A percentile compares a stretch with the other conserved stretches of the same genome.
Evolutionary conservation across 768 basidiomycete genomes (phyloP).

Genomic region (Gyrodon lividus): DNA sequence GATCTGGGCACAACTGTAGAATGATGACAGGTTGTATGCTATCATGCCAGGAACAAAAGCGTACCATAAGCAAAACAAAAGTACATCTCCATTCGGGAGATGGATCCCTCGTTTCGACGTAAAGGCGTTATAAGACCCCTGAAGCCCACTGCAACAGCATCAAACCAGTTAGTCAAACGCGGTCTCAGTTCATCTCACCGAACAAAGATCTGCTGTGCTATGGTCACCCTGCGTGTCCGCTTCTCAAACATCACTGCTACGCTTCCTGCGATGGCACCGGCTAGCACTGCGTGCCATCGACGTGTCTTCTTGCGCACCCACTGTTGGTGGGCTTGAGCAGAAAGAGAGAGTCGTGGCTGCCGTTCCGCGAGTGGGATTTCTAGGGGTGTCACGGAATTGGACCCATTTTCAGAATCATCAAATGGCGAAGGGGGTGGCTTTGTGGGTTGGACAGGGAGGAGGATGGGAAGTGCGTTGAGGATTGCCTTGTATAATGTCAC

Average conservation of each 20-base stretch:
- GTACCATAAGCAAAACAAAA: conserved; percentile 78
- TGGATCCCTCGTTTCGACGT: conserved; percentile 63
- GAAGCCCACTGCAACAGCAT: conserved; percentile 62
- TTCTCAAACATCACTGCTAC: conserved; percentile 79
- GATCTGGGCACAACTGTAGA: conserved; percentile 76
- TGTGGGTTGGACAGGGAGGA: conserved; percentile 47
- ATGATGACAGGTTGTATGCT: background rate
- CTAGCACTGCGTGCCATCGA: conserved; percentile 77
- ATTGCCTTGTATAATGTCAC: conserved; percentile 77
- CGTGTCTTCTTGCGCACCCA: conserved; percentile 66
- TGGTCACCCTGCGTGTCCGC: conserved; percentile 55
- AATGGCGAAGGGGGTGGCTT: conserved; percentile 26
- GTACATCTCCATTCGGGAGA: conserved; percentile 79
- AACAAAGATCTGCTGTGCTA: conserved; percentile 89
- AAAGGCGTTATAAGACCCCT: conserved; percentile 84
- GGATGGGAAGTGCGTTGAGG: conserved; percentile 73
- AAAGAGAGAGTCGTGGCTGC: conserved; percentile 56
- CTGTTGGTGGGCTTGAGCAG: conserved; percentile 59
- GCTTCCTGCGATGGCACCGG: conserved; percentile 74
- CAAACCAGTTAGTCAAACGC: background rate
- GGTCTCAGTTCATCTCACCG: conserved; percentile 47
- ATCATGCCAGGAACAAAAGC: conserved; percentile 16
- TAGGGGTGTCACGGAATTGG: conserved; percentile 5
- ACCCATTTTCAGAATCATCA: conserved; percentile 32
- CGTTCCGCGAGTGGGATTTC: conserved; percentile 30